Evolutionary conservation across 1,284 basidiomycete genomes (phyloP).

Genomic region (Vanrija pseudolonga): DNA sequence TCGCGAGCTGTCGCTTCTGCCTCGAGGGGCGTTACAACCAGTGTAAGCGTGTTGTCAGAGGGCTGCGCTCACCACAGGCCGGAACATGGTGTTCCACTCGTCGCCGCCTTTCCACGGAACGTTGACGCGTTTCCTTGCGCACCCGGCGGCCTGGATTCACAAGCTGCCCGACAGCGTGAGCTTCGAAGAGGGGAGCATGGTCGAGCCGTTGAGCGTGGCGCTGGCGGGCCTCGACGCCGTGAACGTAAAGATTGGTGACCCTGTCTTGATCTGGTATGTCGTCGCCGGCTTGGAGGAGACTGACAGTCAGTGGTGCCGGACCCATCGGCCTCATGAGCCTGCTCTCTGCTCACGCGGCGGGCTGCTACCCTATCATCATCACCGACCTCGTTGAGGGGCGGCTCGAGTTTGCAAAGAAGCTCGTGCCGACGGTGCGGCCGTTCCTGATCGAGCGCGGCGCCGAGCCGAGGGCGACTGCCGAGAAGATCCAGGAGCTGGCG

Average conservation of each 20-base stretch:
- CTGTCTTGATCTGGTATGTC: constrained; percentile 49
- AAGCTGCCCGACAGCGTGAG: constrained; percentile 51
- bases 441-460: constrained; percentile 39
- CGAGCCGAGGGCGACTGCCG: constrained; percentile 35
- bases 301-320: constrained; percentile 45
- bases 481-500: constrained; percentile 38
- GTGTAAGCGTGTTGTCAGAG: constrained; percentile 31
- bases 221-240: constrained; percentile 54
- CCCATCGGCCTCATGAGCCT: constrained; percentile 55
- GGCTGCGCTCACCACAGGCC: constrained; percentile 25
- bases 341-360: constrained; percentile 53
- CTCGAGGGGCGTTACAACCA: constrained; percentile 54
- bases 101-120: constrained; percentile 53
- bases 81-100: constrained; percentile 51
- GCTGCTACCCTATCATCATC: constrained; percentile 54
- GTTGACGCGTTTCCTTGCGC: constrained; percentile 52
- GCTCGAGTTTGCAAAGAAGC: constrained; percentile 53
- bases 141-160: constrained; percentile 56
- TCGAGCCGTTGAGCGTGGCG: constrained; percentile 54
- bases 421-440: constrained; percentile 52
- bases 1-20: constrained; percentile 52
- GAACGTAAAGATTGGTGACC: constrained; percentile 51
- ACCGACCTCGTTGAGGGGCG: constrained; percentile 54
- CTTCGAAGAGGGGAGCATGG: constrained; percentile 54
- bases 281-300: not conserved